phyloP scores from a whole-genome alignment of 768 basidiomycete species.

The Lentinula aciculospora region DNA sequence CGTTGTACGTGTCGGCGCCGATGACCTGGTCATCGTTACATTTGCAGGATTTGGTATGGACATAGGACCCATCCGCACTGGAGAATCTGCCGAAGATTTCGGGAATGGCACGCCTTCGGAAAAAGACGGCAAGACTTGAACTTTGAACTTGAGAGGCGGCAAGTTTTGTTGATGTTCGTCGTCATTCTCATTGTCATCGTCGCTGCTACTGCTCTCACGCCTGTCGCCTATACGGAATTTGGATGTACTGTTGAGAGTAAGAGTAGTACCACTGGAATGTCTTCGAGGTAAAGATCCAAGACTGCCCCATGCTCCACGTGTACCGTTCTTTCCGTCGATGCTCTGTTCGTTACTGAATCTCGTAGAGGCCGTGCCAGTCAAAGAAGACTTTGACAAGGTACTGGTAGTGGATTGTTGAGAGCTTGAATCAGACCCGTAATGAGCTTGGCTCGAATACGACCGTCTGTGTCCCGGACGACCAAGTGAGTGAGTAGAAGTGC shows the following conservation, averaged over 20 bases:
- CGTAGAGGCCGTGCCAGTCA: background rate
- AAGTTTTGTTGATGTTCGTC: constrained; percentile 5
- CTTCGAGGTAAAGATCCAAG: constrained; percentile 2
- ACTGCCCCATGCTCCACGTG: constrained; percentile 1
- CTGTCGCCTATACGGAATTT: constrained; percentile 2
- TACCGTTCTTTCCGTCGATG: background rate
- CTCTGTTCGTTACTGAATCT: background rate
- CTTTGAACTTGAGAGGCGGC: constrained; percentile 18
- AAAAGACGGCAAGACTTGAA: constrained; percentile 1
- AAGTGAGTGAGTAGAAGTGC: background rate
- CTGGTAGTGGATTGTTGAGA: background rate
- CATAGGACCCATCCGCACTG: background rate
- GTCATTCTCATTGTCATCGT: constrained; percentile 18
- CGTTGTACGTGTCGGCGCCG: background rate
- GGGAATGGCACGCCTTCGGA: constrained; percentile 15
- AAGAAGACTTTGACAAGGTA: background rate
- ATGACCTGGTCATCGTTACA: background rate
- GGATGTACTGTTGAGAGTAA: background rate
- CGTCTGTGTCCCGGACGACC: constrained; percentile 4
- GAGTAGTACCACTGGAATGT: background rate
- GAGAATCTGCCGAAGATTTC: constrained; percentile 6
- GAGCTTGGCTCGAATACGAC: constrained; percentile 1
- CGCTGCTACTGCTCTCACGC: constrained; percentile 6
- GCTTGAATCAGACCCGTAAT: background rate
- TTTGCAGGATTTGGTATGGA: constrained; percentile 12